These are phyloP conservation scores for Elongisporangium anandrum DNA, from an alignment of 352 stramenopile genomes.

Conservation along the genomic window DNA sequence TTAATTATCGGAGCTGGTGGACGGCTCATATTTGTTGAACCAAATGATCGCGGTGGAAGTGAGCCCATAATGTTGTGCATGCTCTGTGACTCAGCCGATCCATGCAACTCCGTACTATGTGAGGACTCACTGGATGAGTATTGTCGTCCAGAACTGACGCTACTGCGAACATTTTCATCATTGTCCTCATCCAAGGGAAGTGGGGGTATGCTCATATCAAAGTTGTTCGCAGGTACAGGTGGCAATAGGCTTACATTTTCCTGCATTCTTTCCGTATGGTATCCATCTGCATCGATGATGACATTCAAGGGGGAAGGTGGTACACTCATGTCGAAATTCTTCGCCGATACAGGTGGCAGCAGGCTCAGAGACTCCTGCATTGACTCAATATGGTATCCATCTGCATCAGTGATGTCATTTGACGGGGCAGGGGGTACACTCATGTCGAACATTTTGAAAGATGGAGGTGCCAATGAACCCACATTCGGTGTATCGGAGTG, in stretches of 20 bases:
- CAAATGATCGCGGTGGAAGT: not conserved
- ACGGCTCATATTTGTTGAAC: not conserved
- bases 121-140: not conserved
- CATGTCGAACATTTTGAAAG: not conserved
- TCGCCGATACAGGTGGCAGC: conserved; percentile 1
- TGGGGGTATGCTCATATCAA: conserved; percentile 9
- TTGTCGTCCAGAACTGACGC: not conserved
- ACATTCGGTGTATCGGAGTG: no score
- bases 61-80: not conserved
- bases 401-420: not conserved
- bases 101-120: not conserved
- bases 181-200: not conserved
- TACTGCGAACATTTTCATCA: not conserved
- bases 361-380: not conserved
- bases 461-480: no score
- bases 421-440: not conserved
- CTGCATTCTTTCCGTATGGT: not conserved
- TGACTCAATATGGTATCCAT: not conserved
- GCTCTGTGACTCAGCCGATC: not conserved
- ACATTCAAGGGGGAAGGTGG: conserved; percentile 4
- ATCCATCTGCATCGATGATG: not conserved
- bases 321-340: conserved; percentile 7
- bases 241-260: not conserved
- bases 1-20: conserved; percentile 7
- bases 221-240: not conserved